Conservation (phyloP, 495 filamentous ascomycete genomes). For the Stereocaulon alpinum region DNA sequence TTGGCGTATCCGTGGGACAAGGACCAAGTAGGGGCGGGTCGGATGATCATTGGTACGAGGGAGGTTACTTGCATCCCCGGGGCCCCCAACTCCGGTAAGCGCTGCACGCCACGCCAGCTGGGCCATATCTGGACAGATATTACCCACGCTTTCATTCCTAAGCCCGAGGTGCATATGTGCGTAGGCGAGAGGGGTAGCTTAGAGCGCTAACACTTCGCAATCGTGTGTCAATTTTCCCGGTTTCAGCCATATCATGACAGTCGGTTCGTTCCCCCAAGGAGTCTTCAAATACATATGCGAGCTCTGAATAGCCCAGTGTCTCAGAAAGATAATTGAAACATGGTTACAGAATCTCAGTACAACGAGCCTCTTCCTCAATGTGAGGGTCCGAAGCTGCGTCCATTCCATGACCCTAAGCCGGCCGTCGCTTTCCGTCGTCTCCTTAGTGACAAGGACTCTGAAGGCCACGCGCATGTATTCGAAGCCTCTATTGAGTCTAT, state of each 20-base stretch:
- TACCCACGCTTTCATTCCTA: background rate
- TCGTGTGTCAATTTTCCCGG: too few relatives aligned
- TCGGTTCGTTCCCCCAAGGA: too few relatives aligned
- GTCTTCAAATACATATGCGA: too few relatives aligned
- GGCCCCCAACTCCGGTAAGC: background rate
- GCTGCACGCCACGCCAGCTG: background rate
- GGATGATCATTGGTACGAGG: background rate
- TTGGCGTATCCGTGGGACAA: background rate
- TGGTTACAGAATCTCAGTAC: background rate
- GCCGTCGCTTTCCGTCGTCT: background rate
- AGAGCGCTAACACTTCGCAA: too few relatives aligned
- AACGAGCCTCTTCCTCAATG: constrained; percentile 4
- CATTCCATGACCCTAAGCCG: background rate
- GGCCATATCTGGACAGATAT: background rate
- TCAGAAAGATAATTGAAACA: background rate
- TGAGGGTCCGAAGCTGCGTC: constrained; percentile 12
- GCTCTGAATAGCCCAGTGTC: background rate
- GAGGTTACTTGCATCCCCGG: background rate
- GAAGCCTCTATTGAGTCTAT: constrained; percentile 11
- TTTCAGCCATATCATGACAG: too few relatives aligned
- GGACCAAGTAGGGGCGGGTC: background rate
- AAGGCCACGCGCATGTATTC: constrained; percentile 12
- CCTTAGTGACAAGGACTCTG: constrained; percentile 1
- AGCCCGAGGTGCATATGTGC: background rate
- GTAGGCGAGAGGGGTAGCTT: too few relatives aligned